Base-by-base conservation (phyloP, 148 eudicot species). In the Rhododendron vialii region DNA sequence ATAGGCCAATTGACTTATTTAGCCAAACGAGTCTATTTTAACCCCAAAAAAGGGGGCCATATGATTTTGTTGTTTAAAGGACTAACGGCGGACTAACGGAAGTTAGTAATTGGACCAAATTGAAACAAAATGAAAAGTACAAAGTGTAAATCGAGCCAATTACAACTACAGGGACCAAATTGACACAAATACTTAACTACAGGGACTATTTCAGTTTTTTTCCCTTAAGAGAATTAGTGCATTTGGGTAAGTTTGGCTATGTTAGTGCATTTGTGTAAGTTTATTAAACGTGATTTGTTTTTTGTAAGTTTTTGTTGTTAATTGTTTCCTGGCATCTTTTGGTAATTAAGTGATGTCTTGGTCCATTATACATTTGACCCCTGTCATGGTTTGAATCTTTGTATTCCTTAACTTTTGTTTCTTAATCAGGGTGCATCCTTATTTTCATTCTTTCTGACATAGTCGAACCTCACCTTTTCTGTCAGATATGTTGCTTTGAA, bases 401-500 rank as follows among this genome's bases (percentile, higher is more conserved):
- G 26, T 20, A 36, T 33, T 74, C 51, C 48, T 9, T 51, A 9
- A 33, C 55, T 33, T 48, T 53, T 47, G 41, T 84, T 75, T 12
- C 33, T 83, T n/a, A 7, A 48, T 18, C 63, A 48, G 0, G 85
- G 30, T 63, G 45, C 26, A 38, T 30, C 48, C 30, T 73, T 84
- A 33, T 12, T 48, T 43, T 71, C 50, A 26, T 84, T 84, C 79
- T 20, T 36, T n/a, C 35, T 75, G 47, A 35, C 35, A 38, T 14
- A 33, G 28, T 73, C 2, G 13, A 22, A 20, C 43, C 22, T 51
- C 2, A 13, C 38, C 48, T 38, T 17, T 22, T 86, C 45, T 88
- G 18, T 75, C 94, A 96, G 99, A 92, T 97, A 95, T 90, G 98
- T 97, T 88, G 99, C 99, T 78, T 89, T 97, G 86, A 97, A 94